A percentile compares a stretch with the other conserved stretches of the same genome.
These are phyloP conservation scores for Xylaria sp. DNA, from an alignment of 2,329 filamentous ascomycete genomes.

Conservation along the genomic window DNA sequence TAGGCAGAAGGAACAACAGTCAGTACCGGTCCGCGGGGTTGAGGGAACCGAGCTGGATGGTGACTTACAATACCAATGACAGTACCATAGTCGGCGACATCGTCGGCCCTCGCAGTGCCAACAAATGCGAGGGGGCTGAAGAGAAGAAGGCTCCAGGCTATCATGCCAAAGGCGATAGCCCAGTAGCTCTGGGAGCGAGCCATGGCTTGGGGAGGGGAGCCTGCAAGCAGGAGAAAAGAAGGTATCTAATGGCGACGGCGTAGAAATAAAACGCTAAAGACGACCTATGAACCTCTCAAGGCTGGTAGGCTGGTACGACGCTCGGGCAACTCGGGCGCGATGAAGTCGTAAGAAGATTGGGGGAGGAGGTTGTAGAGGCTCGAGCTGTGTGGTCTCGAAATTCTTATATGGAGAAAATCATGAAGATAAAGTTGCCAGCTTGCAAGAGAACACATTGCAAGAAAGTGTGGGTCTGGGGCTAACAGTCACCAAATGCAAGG, in stretches of 20 bases:
- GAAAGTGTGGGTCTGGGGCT: constrained; percentile 31
- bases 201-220: constrained; percentile 40
- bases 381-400: constrained; percentile 21
- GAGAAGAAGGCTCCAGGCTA: constrained; percentile 89
- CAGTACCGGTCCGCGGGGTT: constrained; percentile 22
- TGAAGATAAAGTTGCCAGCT: constrained; percentile 37
- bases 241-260: constrained; percentile 12
- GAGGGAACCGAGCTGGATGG: background rate
- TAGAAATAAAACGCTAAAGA: constrained; percentile 14
- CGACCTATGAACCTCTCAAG: constrained; percentile 18
- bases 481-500: background rate
- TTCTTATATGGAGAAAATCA: constrained; percentile 36
- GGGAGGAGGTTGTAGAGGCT: constrained; percentile 13
- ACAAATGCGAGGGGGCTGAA: constrained; percentile 87
- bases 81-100: constrained; percentile 79
- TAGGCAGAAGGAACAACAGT: constrained; percentile 5
- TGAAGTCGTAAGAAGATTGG: constrained; percentile 22
- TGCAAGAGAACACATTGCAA: constrained; percentile 41
- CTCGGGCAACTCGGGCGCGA: constrained; percentile 8
- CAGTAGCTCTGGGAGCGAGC: constrained; percentile 67
- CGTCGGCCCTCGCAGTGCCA: constrained; percentile 72
- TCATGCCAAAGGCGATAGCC: constrained; percentile 81
- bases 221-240: constrained; percentile 4
- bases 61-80: constrained; percentile 84
- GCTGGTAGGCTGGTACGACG: constrained; percentile 14